A percentile compares a stretch with the other conserved stretches of the same genome.
Evolutionary conservation across 129 eudicot genomes (phyloP).

Genomic region (Gnaphalium uliginosum): DNA sequence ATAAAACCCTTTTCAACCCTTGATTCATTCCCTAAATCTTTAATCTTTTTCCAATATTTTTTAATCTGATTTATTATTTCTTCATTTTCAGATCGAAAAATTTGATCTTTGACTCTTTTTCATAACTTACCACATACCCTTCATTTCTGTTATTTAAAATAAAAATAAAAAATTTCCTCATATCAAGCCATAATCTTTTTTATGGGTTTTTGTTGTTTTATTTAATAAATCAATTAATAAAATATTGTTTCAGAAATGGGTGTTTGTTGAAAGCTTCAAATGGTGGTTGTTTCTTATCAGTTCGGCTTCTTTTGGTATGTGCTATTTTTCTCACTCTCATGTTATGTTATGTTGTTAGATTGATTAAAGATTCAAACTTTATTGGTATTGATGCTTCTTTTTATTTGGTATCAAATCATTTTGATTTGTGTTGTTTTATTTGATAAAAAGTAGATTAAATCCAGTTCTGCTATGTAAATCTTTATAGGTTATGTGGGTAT

Average conservation of each 20-base stretch:
- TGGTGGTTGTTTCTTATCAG: slow-evolving; percentile 46
- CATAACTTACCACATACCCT: slow-evolving; percentile 15
- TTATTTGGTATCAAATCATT: not conserved
- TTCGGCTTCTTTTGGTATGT: slow-evolving; percentile 62
- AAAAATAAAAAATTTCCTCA: not conserved
- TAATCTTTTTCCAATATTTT: slow-evolving; percentile 10
- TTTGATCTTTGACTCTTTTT: slow-evolving; percentile 21
- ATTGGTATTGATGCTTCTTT: slow-evolving; percentile 6
- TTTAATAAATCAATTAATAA: slow-evolving; percentile 20
- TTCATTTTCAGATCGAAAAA: slow-evolving; percentile 44
- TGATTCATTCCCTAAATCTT: slow-evolving; percentile 33
- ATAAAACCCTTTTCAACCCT: slow-evolving; percentile 41
- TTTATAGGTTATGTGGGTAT: slow-evolving; percentile 26
- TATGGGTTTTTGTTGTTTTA: slow-evolving; percentile 32
- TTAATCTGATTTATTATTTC: slow-evolving; percentile 47
- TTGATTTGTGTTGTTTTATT: slow-evolving; percentile 16
- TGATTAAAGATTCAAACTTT: slow-evolving; percentile 25
- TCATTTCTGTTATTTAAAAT: slow-evolving; percentile 25
- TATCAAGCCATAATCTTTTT: slow-evolving; percentile 25
- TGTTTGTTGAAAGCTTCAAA: slow-evolving; percentile 45
- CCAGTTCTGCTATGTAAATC: slow-evolving; percentile 18
- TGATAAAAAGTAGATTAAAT: slow-evolving; percentile 21
- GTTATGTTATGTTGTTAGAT: slow-evolving; percentile 20
- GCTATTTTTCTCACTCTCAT: not conserved
- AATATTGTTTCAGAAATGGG: slow-evolving; percentile 33